Percentiles rank a stretch among this genome's conserved stretches.
phyloP scores from a whole-genome alignment of 345 rosid genomes.

The sweet orange (Citrus sinensis) region DVS_A1.0 CM039163.1:30922501-30923000 shows the following conservation, averaged over 20 bases:
- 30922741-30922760: slow-evolving; percentile 12
- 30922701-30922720: slow-evolving; percentile 80
- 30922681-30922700: slow-evolving; percentile 86
- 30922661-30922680: slow-evolving; percentile 89
- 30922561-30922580: neutral
- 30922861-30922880: neutral
- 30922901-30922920: neutral
- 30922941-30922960: slow-evolving; percentile 95
- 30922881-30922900: neutral
- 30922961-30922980: slow-evolving; percentile 98
- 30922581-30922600: neutral
- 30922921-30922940: slow-evolving; percentile 37
- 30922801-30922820: neutral
- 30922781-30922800: neutral
- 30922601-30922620: neutral
- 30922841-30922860: neutral
- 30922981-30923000: slow-evolving; percentile 98
- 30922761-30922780: slow-evolving; percentile 1
- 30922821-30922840: too few species aligned
- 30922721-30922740: slow-evolving; percentile 53
- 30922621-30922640: slow-evolving; percentile 13
- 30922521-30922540: neutral
- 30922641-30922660: slow-evolving; percentile 99
- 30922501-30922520: neutral
- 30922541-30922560: neutral